phyloP scores from a whole-genome alignment of 2,329 filamentous ascomycete species.

The Corniculantispora saksenae region DNA sequence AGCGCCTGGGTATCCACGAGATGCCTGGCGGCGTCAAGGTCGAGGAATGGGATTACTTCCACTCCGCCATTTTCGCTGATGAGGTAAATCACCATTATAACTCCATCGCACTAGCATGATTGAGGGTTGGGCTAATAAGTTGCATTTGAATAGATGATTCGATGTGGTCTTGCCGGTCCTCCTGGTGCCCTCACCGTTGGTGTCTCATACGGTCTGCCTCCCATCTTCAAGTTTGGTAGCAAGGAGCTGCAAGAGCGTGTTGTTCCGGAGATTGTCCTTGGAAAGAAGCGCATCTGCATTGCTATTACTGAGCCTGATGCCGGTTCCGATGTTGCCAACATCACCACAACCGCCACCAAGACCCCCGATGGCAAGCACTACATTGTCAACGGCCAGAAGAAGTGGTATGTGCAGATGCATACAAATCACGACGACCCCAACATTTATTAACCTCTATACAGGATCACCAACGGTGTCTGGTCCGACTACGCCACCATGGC shows the following conservation, averaged over 20 bases:
- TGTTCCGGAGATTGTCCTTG: constrained; percentile 67
- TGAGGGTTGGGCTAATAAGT: not conserved
- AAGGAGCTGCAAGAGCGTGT: constrained; percentile 63
- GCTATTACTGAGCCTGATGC: constrained; percentile 77
- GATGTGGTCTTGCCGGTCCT: constrained; percentile 66
- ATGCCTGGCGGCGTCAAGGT: constrained; percentile 66
- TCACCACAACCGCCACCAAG: constrained; percentile 66
- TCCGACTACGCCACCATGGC: constrained; percentile 65
- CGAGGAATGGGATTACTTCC: constrained; percentile 73
- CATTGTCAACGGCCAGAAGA: constrained; percentile 74
- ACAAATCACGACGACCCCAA: not conserved
- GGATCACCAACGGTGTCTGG: constrained; percentile 61
- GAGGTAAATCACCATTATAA: constrained; percentile 34
- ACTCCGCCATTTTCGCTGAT: constrained; percentile 69
- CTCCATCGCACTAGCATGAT: not conserved
- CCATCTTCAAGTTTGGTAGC: constrained; percentile 68
- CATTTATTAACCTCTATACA: not conserved
- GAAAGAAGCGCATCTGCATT: constrained; percentile 69
- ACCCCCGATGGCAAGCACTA: constrained; percentile 65
- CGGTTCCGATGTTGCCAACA: constrained; percentile 73
- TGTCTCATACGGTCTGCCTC: constrained; percentile 71
- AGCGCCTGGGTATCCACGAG: constrained; percentile 64
- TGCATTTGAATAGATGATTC: constrained; percentile 53
- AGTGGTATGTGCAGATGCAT: constrained; percentile 52
- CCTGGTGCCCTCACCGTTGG: constrained; percentile 67